These are phyloP conservation scores for Neofusicoccum cordaticola DNA, from an alignment of 2,329 filamentous ascomycete genomes.

Conservation along the genomic window DNA sequence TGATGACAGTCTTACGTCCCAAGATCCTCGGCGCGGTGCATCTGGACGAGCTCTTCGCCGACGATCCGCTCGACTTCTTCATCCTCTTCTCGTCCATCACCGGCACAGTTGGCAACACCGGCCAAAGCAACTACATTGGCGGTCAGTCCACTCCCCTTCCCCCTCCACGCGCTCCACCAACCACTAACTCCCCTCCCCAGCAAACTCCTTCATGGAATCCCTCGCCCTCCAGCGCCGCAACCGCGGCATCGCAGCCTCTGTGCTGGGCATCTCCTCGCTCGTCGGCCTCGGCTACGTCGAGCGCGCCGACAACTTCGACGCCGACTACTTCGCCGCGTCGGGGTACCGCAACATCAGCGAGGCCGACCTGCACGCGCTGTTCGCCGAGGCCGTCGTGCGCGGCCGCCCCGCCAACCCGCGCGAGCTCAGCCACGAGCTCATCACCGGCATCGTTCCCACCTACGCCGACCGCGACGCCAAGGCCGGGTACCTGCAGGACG, in stretches of 20 bases:
- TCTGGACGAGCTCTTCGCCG: slow-evolving; percentile 22
- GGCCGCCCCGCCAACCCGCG: neutral
- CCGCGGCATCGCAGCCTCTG: slow-evolving; percentile 39
- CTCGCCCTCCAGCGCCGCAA: slow-evolving; percentile 38
- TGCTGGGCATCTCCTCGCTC: slow-evolving; percentile 40
- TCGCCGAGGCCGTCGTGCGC: slow-evolving; percentile 51
- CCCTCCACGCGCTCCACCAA: no score
- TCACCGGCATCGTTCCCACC: neutral
- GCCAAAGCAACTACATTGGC: slow-evolving; percentile 25
- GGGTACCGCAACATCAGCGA: slow-evolving; percentile 40
- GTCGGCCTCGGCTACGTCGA: slow-evolving; percentile 44
- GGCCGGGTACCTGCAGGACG: no score
- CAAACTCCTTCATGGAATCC: slow-evolving; percentile 39
- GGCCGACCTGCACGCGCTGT: slow-evolving; percentile 52
- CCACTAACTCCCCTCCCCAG: no score
- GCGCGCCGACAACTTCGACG: neutral
- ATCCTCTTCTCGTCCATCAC: slow-evolving; percentile 26
- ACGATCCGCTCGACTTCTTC: slow-evolving; percentile 25
- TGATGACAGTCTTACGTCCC: slow-evolving; percentile 19
- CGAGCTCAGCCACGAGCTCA: slow-evolving; percentile 8
- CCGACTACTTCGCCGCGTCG: neutral
- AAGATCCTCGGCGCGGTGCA: slow-evolving; percentile 21
- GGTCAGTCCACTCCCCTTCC: neutral
- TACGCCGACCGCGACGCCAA: no score
- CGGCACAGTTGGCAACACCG: slow-evolving; percentile 18